Base-by-base conservation (phyloP, 768 basidiomycete species). In the Cubamyces lactineus region DNA sequence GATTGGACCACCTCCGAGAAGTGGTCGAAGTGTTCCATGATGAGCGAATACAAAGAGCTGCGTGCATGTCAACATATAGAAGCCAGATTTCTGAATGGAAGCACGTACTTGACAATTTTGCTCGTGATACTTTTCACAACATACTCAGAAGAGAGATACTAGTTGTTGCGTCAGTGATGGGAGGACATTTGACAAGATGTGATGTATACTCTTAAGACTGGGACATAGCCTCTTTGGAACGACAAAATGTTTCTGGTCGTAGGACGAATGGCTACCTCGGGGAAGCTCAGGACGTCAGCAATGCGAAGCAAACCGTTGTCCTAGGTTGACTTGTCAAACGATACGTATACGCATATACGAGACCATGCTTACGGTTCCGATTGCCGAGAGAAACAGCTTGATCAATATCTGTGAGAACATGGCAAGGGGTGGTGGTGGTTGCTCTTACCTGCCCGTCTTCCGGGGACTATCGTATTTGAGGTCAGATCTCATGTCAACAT, bases 91-190 rank as follows among this genome's bases (percentile, higher is more conserved):
- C 17, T 8, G 43, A 24, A 24, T 4, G 17, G 15, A 24, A 16
- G 5, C 0, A 65, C 80, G 56, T 69, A 84, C 86, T 87, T 86
- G 46, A 81, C 78, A 34, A 76, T 70, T 42, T 80, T 78, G 12
- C 70, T 75, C 28, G 84, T 66, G 2, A 82, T 86, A 63, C 84
- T 86, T 69, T 84, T 84, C 43, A 86, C 69, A 9, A 88, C 80
- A 50, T 80, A 81, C 16, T 84, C 81, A 9, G 86, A 87, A 0
- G 86, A 79, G 39, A 84, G 69, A 68, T 86, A 86, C 86, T 88
- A 45, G 8, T 41, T 16, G 54, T 4, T 56, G 65, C 24, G 7
- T 28, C 34, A 43, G 15, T 15, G 17, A 5, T 5, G 4, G 9
- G 17, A 54, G 12, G 40, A 11, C 39, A 43, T 19, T 12, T 2